Evolutionary conservation across 83 land plant species (phyloP), one percentile per base, ranked within the genome.

Genomic region (Larix sibirica): DNA sequence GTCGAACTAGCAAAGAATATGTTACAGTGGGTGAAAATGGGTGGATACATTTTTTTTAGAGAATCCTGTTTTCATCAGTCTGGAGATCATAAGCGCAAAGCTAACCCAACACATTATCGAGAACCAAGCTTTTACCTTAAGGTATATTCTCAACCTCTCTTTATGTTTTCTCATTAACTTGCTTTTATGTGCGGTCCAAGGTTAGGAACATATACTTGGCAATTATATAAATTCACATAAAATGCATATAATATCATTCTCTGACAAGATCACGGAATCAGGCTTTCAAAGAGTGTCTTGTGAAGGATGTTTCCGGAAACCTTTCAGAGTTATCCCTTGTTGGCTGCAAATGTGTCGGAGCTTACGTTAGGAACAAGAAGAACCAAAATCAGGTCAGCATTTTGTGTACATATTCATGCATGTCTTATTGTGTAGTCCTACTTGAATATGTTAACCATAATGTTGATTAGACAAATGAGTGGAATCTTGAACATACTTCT

Each of bases 31-130:
- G 81, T 96, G 40, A 98, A 94, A 84, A 85, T 85, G 58, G 99
- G 97, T 10, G 99, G 99, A 0, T 85, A 74, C 80, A 87, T 98
- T 38, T 98, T 98, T 87, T 96, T 98, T 81, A 90, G 99, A 56
- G 99, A 98, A 83, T 98, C 99, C 47, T 98, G 99, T 83, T 98
- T 96, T 79, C 97, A 96, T 81, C 99, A 96, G 79, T 98, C 99
- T 84, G 99, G 99, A 68, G 99, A 96, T 84, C 90, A 84, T 62
- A 95, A 98, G 90, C 84, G 99, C 28, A 94, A 90, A 80, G 85
- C 58, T 71, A 96, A 98, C 71, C 99, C 99, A 42, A 96, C 99
- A n/a, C 99, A 98, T 75, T 98, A 98, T 82, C 83, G 99, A 14
- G 90, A 93, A 62, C 99, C 99, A 67, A 88, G 99, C 83, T 95